Evolutionary conservation across 148 eudicot species (phyloP), one percentile per base, ranked within the genome.

Genomic region (Limonium bicolor): DNA sequence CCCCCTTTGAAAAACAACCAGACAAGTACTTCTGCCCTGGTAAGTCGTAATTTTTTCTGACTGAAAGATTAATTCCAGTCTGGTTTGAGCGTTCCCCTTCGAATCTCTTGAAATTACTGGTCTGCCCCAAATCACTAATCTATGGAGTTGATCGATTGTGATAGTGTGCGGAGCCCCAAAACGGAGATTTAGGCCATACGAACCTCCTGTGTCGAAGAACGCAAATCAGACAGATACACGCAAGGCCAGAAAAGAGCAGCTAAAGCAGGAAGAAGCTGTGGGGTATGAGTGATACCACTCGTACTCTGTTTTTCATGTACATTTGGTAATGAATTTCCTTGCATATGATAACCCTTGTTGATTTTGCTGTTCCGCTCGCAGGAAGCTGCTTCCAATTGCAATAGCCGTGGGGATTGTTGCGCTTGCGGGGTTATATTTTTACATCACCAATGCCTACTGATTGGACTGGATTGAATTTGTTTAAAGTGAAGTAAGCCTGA

Each of bases 131-230:
- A n/a, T n/a, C n/a, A n/a, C n/a, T n/a, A n/a, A n/a, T n/a, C n/a
- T n/a, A n/a, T n/a, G n/a, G n/a, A n/a, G n/a, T n/a, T n/a, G n/a
- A n/a, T 15, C 30, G 10, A 16, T 33, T 42, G 49, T 60, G 74
- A n/a, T 78, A 84, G 97, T 90, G 5, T 90, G 97, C 66, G 95
- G 77, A 6, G 97, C 97, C 32, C 97, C 97, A 0, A 90, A 90
- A 40, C 67, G 93, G 51, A 84, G 97, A 66, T 90, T 90, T 55
- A 80, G 71, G 67, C 55, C 70, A 27, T 90, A 84, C 49, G 66
- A 71, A 27, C 71, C 83, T 5, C 31, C 71, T 1, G 95, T 75
- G 30, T 40, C 61, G 36, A 90, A 77, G 68, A 68, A 84, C 41
- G 84, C 81, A 11, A 90, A 90, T 54, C 56, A 51, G 12, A 30